Base-by-base conservation (phyloP, 331 rosid genomes). In the Acacia concinna region DNA sequence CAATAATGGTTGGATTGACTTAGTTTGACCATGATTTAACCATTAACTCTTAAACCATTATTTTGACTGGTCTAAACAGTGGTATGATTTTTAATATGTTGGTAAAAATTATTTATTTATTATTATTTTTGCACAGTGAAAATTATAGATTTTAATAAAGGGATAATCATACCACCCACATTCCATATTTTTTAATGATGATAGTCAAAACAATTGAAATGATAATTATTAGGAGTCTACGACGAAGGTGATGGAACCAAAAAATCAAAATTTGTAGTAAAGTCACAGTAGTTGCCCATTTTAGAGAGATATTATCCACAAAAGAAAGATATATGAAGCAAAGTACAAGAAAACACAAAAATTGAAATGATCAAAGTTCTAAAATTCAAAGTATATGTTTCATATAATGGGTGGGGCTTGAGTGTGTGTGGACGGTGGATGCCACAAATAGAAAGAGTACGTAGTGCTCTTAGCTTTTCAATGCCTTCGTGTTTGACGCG, bases 391-490 rank as follows among this genome's bases (percentile, higher is more conserved):
- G 28, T 23, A 54, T 35, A 20, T 3, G 32, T 32, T 32, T 64
- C 44, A 34, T 28, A 31, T 8, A 3, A 56, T 23, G 63, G 63
- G 1, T 10, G 63, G 30, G 31, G 18, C 3, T 20, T 2, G 23
- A 15, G 78, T 73, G 83, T 80, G 78, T n/a, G n/a, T n/a, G n/a
- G n/a, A n/a, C n/a, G n/a, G n/a, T n/a, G n/a, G n/a, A n/a, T n/a
- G 59, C 8, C 74, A 49, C 47, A 17, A 46, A 30, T 3, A 69
- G 9, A 13, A 25, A n/a, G 0, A 9, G 17, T 13, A 44, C 13
- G 34, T 11, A 79, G 57, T 14, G 59, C 75, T 6, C 40, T 35
- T 72, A 27, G 28, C 38, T 80, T 49, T 68, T 66, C 20, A 35
- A 20, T 35, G 71, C 35, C 71, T 34, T 20, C 17, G 15, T n/a